These are phyloP conservation scores for Exophiala viscosa DNA, from an alignment of 2,329 filamentous ascomycete species.

Conservation along the genomic window DNA sequence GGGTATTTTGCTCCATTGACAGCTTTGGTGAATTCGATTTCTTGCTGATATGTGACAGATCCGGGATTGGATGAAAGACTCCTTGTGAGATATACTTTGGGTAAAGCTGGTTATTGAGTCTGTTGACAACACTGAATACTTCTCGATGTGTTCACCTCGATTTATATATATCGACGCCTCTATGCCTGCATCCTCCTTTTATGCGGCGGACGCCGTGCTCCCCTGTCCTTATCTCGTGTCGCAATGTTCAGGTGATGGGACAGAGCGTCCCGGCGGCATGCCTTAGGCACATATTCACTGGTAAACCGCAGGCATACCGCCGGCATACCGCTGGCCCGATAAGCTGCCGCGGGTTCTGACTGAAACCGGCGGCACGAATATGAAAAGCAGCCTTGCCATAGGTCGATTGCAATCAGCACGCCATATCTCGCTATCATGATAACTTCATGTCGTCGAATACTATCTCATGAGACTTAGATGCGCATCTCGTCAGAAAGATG, in stretches of 20 bases:
- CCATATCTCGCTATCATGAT: slow-evolving; percentile 19
- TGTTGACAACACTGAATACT: too few species aligned
- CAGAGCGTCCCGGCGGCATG: too few species aligned
- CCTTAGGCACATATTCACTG: not conserved
- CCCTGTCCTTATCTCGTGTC: too few species aligned
- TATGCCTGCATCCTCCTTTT: too few species aligned
- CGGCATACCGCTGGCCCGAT: slow-evolving; percentile 20
- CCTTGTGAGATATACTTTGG: too few species aligned
- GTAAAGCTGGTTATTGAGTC: too few species aligned
- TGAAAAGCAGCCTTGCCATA: slow-evolving; percentile 6
- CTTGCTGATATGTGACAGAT: not conserved
- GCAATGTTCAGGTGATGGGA: not conserved
- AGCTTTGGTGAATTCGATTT: not conserved
- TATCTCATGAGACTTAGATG: too few species aligned
- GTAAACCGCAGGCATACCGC: slow-evolving; percentile 14
- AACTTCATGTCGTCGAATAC: slow-evolving; percentile 9
- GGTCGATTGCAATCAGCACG: slow-evolving; percentile 5
- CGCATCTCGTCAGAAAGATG: too few species aligned
- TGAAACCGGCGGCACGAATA: not conserved
- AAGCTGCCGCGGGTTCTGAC: not conserved
- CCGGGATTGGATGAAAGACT: too few species aligned
- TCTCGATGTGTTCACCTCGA: too few species aligned
- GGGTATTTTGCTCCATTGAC: slow-evolving; percentile 44
- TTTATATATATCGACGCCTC: too few species aligned
- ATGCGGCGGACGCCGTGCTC: too few species aligned